phyloP scores from a whole-genome alignment of 2,329 filamentous ascomycete species.

The Hymenotorrendiella dingleyae region DNA sequence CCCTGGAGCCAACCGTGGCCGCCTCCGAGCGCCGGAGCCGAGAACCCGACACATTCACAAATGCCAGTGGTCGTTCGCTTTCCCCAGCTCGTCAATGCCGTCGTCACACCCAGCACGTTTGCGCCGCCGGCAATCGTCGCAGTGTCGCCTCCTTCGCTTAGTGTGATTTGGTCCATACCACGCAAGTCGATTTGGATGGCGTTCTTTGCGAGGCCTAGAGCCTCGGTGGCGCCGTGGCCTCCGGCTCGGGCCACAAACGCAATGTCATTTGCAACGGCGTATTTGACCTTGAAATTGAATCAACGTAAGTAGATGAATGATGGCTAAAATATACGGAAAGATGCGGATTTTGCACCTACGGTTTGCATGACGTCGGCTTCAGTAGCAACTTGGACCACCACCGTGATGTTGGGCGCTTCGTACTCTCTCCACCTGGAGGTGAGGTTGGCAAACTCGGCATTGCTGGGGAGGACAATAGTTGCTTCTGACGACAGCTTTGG shows the following conservation, averaged over 20 bases:
- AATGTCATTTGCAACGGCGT: constrained; percentile 39
- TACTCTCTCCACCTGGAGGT: not conserved
- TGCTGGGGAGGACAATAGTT: not conserved
- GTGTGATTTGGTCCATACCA: constrained; percentile 22
- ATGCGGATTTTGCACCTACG: not conserved
- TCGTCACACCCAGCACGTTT: constrained; percentile 19
- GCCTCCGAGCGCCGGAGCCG: constrained; percentile 49
- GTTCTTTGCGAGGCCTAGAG: constrained; percentile 9
- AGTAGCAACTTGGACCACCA: not conserved
- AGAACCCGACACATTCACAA: constrained; percentile 42
- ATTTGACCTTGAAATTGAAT: no score
- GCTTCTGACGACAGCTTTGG: not conserved
- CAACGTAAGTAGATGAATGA: no score
- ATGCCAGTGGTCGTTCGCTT: constrained; percentile 39
- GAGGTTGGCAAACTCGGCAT: not conserved
- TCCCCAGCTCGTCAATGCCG: constrained; percentile 25
- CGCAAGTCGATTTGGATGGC: constrained; percentile 14
- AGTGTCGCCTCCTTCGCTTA: constrained; percentile 26
- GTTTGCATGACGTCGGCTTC: not conserved
- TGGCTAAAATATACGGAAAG: no score
- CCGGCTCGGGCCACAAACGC: constrained; percentile 50
- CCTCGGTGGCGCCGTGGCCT: constrained; percentile 39
- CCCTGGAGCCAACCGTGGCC: constrained; percentile 54
- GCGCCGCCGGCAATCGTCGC: constrained; percentile 31
- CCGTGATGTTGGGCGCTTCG: not conserved